Percentiles rank a stretch among this genome's conserved stretches.
Conservation (phyloP, 1,284 basidiomycete species). For the Ceratobasidium sp. region DNA sequence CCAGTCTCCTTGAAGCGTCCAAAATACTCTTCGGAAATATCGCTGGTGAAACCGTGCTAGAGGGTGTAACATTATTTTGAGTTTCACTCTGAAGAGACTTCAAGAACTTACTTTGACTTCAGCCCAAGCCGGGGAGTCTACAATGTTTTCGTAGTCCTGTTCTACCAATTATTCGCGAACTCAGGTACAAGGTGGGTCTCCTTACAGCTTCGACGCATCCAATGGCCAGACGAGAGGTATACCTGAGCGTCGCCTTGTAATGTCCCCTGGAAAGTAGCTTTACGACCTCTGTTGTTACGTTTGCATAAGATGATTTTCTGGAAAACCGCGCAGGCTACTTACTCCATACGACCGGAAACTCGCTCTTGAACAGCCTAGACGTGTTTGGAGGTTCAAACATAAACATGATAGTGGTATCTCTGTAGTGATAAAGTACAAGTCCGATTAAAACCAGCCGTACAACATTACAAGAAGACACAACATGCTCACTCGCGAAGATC, state of each 20-base stretch:
- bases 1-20: slow-evolving; percentile 4
- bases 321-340: too few relatives aligned
- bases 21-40: slow-evolving; percentile 16
- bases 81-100: background rate
- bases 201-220: slow-evolving; percentile 18
- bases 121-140: slow-evolving; percentile 14
- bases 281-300: background rate
- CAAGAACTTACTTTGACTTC: background rate
- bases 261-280: slow-evolving; percentile 9
- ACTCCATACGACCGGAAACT: slow-evolving; percentile 31
- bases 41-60: slow-evolving; percentile 10
- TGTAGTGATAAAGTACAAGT: background rate
- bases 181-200: too few relatives aligned
- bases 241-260: background rate
- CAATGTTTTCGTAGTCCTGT: slow-evolving; percentile 10
- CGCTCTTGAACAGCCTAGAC: background rate
- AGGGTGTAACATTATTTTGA: background rate
- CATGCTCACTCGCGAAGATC: slow-evolving; percentile 20
- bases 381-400: slow-evolving; percentile 36
- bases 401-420: slow-evolving; percentile 14
- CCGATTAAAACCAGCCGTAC: background rate
- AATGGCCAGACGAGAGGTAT: slow-evolving; percentile 12
- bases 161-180: background rate
- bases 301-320: too few relatives aligned
- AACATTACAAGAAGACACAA: background rate